phyloP scores from a whole-genome alignment of 305 asterid genomes.

The Solanum hybrid region DNA sequence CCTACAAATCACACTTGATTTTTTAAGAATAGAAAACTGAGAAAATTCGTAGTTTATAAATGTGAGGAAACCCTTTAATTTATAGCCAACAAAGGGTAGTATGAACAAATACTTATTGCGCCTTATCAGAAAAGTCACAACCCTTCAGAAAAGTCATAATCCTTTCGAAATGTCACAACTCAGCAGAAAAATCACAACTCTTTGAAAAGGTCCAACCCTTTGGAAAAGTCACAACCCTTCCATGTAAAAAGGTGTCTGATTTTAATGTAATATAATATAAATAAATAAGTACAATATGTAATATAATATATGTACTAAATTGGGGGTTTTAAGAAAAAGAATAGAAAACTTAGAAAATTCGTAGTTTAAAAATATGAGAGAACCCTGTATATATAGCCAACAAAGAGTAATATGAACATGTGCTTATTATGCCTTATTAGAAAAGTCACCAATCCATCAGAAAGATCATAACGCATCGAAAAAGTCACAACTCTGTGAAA shows the following conservation, averaged over 20 bases:
- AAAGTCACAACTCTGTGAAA: neutral
- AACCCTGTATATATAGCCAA: neutral
- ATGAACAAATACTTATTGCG: too few species aligned
- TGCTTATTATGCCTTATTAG: too few species aligned
- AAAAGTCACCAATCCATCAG: neutral
- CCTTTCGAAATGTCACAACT: too few species aligned
- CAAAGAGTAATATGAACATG: neutral
- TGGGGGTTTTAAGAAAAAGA: neutral
- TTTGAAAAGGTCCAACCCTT: neutral
- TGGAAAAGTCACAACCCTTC: neutral
- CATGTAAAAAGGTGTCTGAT: neutral
- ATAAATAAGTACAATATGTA: neutral
- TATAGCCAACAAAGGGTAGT: too few species aligned
- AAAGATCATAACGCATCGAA: neutral
- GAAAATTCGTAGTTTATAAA: too few species aligned
- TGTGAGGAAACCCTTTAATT: too few species aligned
- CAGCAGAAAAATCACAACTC: too few species aligned
- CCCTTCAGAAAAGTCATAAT: too few species aligned
- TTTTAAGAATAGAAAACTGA: too few species aligned
- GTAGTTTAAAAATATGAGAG: neutral
- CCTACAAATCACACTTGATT: too few species aligned
- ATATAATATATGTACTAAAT: neutral
- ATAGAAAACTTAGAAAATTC: too few species aligned
- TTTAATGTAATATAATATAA: neutral
- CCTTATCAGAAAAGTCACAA: too few species aligned